Evolutionary conservation across 139 green algal genomes (phyloP).

Genomic region (Chlorella sp.): DNA sequence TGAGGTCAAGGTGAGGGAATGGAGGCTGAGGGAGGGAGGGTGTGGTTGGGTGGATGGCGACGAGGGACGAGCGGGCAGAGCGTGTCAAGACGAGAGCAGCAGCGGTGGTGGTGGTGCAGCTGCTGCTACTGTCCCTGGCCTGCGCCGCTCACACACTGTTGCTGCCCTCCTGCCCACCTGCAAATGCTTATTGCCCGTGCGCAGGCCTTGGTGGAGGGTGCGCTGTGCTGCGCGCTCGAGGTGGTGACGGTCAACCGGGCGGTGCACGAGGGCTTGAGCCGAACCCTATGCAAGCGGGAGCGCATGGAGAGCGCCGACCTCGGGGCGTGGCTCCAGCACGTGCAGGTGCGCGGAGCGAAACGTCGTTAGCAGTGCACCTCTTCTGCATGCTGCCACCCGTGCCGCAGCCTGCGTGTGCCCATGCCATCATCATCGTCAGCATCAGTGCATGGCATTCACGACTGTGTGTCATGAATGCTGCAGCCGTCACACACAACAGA

Average conservation of each 20-base stretch:
- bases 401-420: not conserved
- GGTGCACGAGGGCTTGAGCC: conserved; percentile 41
- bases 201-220: conserved; percentile 66
- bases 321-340: conserved; percentile 32
- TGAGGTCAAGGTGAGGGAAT: conserved; percentile 10
- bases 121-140: no score
- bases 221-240: conserved; percentile 59
- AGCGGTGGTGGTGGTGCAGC: no score
- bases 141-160: no score
- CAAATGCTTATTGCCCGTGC: no score
- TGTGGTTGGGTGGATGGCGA: no score
- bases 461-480: no score
- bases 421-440: not conserved
- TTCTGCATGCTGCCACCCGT: not conserved
- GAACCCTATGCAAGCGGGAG: conserved; percentile 45
- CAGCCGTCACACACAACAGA: no score
- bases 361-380: not conserved
- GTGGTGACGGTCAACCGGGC: conserved; percentile 54
- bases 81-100: no score
- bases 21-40: no score
- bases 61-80: no score
- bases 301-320: conserved; percentile 53
- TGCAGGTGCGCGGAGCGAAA: conserved; percentile 14
- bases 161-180: no score
- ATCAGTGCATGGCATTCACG: no score